phyloP scores from a whole-genome alignment of 176 grass and related monocot genomes.

The Zea luxurians region DNA sequence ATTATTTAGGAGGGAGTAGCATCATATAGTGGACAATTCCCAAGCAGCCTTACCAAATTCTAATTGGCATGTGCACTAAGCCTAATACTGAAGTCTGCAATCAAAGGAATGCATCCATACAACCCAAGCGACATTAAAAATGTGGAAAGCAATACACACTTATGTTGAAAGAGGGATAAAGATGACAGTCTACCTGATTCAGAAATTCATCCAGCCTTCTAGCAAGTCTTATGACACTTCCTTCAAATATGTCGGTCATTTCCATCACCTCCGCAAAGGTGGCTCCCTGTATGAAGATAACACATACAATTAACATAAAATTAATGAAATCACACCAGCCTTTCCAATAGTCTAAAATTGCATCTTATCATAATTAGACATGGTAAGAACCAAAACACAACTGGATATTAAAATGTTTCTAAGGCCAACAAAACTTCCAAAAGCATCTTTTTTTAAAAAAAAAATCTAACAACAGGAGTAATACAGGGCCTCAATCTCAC shows the following conservation, averaged over 20 bases:
- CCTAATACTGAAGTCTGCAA: neutral
- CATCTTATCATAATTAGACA: constrained; percentile 11
- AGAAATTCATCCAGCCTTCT: constrained; percentile 98
- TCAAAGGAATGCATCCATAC: constrained; percentile 19
- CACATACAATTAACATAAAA: constrained; percentile 11
- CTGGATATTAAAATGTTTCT: constrained; percentile 7
- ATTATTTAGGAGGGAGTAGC: neutral
- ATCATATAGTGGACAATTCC: neutral
- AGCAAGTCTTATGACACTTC: constrained; percentile 86
- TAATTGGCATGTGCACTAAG: neutral
- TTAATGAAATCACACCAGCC: neutral
- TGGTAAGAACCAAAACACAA: neutral
- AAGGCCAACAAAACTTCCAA: neutral
- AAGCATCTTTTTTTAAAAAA: neutral
- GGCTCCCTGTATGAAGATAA: constrained; percentile 57
- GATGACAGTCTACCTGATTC: constrained; percentile 76
- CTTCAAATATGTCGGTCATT: constrained; percentile 99
- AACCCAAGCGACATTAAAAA: neutral
- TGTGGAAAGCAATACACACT: constrained; percentile 16
- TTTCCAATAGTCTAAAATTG: neutral
- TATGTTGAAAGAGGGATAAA: neutral
- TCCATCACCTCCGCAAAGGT: constrained; percentile 93
- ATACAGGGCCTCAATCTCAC: constrained; percentile 35
- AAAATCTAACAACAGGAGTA: neutral
- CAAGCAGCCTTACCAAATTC: neutral